Base-by-base conservation (phyloP, 225 moss, liverwort and hornwort genomes). In the Pleurozium schreberi region DNA sequence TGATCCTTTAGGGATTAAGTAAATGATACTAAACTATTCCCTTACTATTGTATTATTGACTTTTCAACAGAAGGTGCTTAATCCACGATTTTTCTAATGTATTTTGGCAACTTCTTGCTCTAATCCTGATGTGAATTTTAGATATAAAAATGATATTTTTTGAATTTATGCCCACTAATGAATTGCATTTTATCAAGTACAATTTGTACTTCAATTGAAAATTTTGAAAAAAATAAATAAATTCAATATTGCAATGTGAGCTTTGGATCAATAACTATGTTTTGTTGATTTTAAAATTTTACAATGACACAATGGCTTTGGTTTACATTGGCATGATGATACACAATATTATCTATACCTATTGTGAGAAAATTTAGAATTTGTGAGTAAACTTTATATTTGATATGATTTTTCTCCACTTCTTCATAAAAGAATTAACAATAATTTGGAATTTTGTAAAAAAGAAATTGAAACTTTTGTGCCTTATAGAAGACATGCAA, bases 241-340 rank as follows among this genome's bases (percentile, higher is more conserved):
- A 45, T 17, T 1, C 11, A 30, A 74, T 47, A 18, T 47, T 27
- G 7, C 6, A 74, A 33, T 31, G 49, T 49, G 18, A 47, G 31
- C 18, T 75, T 49, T 49, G 1, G 17, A 49, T 12, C 49, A 11
- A 12, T 31, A 31, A 31, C 0, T 19, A 1, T 19, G 0, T 2
- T 10, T 75, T 3, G 3, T 19, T 33, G 2, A 47, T 75, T 75
- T 33, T 28, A 7, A 4, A 49, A 49, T 19, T 49, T 11, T 75
- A 30, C 18, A 11, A 49, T 47, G 18, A 18, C 1, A 31, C 1
- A 0, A 2, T 49, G 12, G 49, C 20, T 75, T 33, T 33, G 12
- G 4, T 31, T 49, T 33, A 20, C 7, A 28, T 1, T 0, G 1
- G 0, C 12, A 19, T 49, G 12, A 19, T 12, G 19, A 6, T 47